Percentiles rank a stretch among this genome's conserved stretches.
Evolutionary conservation across 345 rosid species (phyloP).

Genomic region (Clausena lansium): DNA sequence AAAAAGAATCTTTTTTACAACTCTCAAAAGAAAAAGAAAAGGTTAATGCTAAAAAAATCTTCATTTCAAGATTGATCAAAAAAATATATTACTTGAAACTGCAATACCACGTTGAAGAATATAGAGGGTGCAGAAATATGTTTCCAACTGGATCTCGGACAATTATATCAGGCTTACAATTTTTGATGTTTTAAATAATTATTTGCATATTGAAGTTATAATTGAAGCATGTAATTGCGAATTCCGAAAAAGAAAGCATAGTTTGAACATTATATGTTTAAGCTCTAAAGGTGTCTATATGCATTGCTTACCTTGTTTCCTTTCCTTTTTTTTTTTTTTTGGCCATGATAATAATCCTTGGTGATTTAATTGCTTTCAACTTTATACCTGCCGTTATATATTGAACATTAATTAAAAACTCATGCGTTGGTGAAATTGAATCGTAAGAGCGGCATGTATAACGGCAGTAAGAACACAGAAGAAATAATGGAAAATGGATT

Average conservation of each 20-base stretch:
- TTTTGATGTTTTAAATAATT: background rate
- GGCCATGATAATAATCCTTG: too few species aligned
- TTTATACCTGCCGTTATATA: too few species aligned
- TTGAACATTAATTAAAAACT: too few species aligned
- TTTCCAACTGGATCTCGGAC: background rate
- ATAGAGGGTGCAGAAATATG: background rate
- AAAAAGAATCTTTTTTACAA: background rate
- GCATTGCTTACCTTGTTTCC: too few species aligned
- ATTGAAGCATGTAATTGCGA: constrained; percentile 5
- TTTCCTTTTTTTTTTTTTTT: too few species aligned
- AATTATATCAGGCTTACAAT: constrained; percentile 4
- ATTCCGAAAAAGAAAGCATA: background rate
- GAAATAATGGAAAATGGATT: too few species aligned
- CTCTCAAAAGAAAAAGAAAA: background rate
- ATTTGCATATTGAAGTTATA: background rate
- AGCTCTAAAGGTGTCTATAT: background rate
- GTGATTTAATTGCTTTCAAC: too few species aligned
- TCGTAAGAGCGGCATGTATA: too few species aligned
- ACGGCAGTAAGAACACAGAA: too few species aligned
- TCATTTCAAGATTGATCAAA: constrained; percentile 4
- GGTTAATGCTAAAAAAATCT: background rate
- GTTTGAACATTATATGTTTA: background rate
- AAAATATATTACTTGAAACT: background rate
- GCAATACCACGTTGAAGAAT: constrained; percentile 17
- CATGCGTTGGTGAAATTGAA: too few species aligned